phyloP scores from a whole-genome alignment of 306 rosid species.

The Abrus pulchellus region DNA sequence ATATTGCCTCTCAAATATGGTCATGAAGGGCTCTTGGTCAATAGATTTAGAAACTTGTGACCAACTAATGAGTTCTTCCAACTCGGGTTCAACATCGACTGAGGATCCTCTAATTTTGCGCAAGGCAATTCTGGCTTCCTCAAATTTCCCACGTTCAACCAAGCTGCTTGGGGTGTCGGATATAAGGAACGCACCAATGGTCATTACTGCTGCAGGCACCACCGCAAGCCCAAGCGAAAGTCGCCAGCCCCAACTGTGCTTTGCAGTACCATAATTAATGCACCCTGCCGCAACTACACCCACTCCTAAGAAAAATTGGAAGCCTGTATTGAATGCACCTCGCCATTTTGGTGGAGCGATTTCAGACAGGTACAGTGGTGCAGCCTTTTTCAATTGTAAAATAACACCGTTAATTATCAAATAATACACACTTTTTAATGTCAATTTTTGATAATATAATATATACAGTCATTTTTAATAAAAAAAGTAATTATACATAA shows the following conservation, averaged over 20 bases:
- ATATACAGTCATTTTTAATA: neutral
- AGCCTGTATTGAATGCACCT: conserved; percentile 81
- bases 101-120: conserved; percentile 60
- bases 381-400: conserved; percentile 53
- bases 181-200: conserved; percentile 61
- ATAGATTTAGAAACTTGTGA: conserved; percentile 48
- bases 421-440: too few relatives aligned
- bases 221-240: conserved; percentile 75
- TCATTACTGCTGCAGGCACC: conserved; percentile 63
- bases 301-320: conserved; percentile 65
- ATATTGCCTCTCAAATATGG: conserved; percentile 62
- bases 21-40: conserved; percentile 57
- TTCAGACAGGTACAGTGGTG: conserved; percentile 79
- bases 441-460: too few relatives aligned
- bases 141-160: conserved; percentile 62
- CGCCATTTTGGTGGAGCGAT: conserved; percentile 83
- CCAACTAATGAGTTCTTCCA: conserved; percentile 52
- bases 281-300: conserved; percentile 66
- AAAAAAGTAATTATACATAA: too few relatives aligned
- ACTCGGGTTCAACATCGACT: conserved; percentile 57
- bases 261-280: conserved; percentile 69
- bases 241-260: conserved; percentile 75
- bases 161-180: conserved; percentile 70
- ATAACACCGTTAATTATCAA: neutral
- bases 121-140: conserved; percentile 62